Percentiles rank a stretch among this genome's conserved stretches.
These are phyloP conservation scores for Suhomyces pyralidae DNA, from an alignment of 805 yeast genomes.

Conservation along the genomic window DNA sequence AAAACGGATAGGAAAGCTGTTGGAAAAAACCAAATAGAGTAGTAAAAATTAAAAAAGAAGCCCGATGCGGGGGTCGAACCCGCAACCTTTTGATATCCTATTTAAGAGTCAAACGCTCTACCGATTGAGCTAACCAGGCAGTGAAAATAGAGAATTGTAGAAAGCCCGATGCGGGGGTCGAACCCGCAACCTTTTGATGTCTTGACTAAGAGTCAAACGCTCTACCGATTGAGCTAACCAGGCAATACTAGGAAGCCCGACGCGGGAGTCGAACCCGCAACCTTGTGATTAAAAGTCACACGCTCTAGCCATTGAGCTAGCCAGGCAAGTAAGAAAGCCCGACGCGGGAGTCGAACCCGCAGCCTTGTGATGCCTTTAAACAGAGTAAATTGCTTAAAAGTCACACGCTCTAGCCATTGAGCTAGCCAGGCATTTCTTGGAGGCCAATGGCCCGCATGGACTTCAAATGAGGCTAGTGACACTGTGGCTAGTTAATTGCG, in stretches of 20 bases:
- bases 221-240: slow-evolving; percentile 13
- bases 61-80: slow-evolving; percentile 2
- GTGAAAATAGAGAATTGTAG: background rate
- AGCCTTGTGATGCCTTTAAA: slow-evolving; percentile 2
- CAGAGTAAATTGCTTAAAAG: background rate
- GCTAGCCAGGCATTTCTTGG: background rate
- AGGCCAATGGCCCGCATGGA: background rate
- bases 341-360: slow-evolving; percentile 9
- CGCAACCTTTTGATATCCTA: background rate
- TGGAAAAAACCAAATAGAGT: background rate
- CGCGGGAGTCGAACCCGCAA: slow-evolving; percentile 8
- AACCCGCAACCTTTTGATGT: background rate
- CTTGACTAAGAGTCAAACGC: slow-evolving; percentile 11
- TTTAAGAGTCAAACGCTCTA: slow-evolving; percentile 4
- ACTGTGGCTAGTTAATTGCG: no score
- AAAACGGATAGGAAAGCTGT: background rate
- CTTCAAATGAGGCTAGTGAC: no score
- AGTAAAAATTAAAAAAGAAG: background rate
- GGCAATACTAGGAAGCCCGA: slow-evolving; percentile 5
- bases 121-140: slow-evolving; percentile 5
- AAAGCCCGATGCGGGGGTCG: background rate
- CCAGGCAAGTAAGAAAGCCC: slow-evolving; percentile 2
- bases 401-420: slow-evolving; percentile 7
- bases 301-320: slow-evolving; percentile 6
- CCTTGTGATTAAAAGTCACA: slow-evolving; percentile 8